Evolutionary conservation across 306 rosid species (phyloP).

Genomic region (Fragaria nilgerrensis): DNA sequence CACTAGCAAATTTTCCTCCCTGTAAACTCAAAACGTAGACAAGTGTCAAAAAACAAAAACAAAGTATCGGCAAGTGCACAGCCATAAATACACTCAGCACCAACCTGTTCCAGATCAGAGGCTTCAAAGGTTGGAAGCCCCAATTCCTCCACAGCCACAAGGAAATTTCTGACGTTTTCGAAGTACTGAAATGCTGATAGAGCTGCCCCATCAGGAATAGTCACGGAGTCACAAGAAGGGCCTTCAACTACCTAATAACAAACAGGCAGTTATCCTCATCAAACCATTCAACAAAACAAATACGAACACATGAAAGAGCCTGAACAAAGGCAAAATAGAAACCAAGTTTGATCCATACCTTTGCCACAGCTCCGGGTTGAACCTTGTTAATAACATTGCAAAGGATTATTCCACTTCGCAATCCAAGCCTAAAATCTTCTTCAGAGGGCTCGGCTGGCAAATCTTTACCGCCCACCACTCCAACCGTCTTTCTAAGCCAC

Average conservation of each 20-base stretch:
- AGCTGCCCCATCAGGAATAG: conserved; percentile 57
- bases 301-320: not conserved
- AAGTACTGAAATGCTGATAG: conserved; percentile 62
- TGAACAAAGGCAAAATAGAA: conserved; percentile 8
- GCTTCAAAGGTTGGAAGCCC: conserved; percentile 83
- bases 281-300: conserved; percentile 9
- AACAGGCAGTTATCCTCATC: conserved; percentile 1
- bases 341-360: conserved; percentile 39
- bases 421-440: conserved; percentile 76
- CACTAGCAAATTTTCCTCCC: conserved; percentile 88
- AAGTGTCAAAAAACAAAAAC: conserved; percentile 5
- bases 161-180: conserved; percentile 58
- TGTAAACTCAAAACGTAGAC: conserved; percentile 19
- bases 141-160: conserved; percentile 53
- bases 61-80: not conserved
- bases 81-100: not conserved
- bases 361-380: conserved; percentile 70
- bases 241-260: conserved; percentile 55
- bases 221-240: conserved; percentile 40
- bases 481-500: conserved; percentile 72
- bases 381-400: conserved; percentile 82
- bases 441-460: conserved; percentile 94
- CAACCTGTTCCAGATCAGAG: conserved; percentile 84
- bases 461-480: conserved; percentile 83
- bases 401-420: conserved; percentile 85